phyloP scores from a whole-genome alignment of 1,139 yeast genomes.

The Protomyces gravidus region DNA sequence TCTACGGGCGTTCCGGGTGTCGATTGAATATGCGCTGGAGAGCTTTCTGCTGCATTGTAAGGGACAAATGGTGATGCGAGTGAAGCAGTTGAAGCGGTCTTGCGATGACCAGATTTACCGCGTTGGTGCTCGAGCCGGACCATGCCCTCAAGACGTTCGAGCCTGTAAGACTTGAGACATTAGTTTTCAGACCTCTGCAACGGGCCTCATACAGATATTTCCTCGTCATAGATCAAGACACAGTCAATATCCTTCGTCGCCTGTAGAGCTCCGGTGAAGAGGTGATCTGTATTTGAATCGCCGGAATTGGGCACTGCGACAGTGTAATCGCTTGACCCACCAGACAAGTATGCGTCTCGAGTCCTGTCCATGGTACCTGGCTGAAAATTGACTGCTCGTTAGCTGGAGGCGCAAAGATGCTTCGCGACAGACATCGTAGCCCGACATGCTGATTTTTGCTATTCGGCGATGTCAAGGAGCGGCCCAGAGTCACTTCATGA shows the following conservation, averaged over 20 bases:
- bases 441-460: background rate
- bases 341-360: background rate
- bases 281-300: constrained; percentile 3
- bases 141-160: constrained; percentile 7
- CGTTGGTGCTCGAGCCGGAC: constrained; percentile 17
- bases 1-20: background rate
- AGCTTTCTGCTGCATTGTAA: background rate
- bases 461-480: background rate
- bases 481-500: background rate
- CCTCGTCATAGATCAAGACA: constrained; percentile 33
- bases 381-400: constrained; percentile 10
- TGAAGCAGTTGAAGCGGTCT: background rate
- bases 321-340: constrained; percentile 10
- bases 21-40: background rate
- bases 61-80: background rate
- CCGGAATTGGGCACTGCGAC: constrained; percentile 3
- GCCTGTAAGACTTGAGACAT: constrained; percentile 7
- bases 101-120: background rate
- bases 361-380: constrained; percentile 20
- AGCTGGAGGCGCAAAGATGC: background rate
- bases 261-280: constrained; percentile 32
- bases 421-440: background rate
- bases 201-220: constrained; percentile 2
- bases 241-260: constrained; percentile 34
- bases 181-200: background rate